phyloP scores from a whole-genome alignment of 139 green algal species.

The Chlamydomonas applanata region DNA sequence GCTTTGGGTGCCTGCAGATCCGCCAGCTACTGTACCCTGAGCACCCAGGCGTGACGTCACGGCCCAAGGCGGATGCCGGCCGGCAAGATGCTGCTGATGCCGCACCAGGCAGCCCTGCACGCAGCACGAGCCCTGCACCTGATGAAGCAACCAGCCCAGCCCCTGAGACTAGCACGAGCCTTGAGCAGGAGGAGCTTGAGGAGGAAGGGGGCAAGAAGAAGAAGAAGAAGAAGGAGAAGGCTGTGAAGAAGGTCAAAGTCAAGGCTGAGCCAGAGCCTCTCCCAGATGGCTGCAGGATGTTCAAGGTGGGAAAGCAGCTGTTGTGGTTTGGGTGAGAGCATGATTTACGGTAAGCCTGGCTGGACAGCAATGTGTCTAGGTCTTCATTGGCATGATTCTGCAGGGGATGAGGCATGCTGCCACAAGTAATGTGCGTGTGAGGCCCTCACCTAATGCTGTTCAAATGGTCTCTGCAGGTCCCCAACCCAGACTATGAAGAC shows the following conservation, averaged over 20 bases:
- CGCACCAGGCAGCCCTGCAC: background rate
- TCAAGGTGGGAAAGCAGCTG: no score
- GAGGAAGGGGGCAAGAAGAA: background rate
- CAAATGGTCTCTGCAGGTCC: slow-evolving; percentile 5
- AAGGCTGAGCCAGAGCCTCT: slow-evolving; percentile 2
- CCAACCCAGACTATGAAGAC: slow-evolving; percentile 38
- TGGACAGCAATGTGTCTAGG: no score
- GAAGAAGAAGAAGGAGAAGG: background rate
- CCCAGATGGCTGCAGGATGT: background rate
- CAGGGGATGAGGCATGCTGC: no score
- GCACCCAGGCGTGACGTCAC: slow-evolving; percentile 8
- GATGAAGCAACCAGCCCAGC: background rate
- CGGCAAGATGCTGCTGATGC: background rate
- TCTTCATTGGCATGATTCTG: no score
- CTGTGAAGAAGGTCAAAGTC: background rate
- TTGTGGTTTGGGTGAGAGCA: no score
- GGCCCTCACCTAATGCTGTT: background rate
- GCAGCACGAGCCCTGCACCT: background rate
- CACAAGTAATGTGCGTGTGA: no score
- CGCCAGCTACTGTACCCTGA: slow-evolving; percentile 81
- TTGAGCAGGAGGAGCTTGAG: background rate
- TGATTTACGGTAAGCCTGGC: no score
- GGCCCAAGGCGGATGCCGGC: background rate
- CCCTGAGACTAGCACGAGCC: background rate
- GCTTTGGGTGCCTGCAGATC: slow-evolving; percentile 55